A percentile compares a stretch with the other conserved stretches of the same genome.
Evolutionary conservation across 805 yeast genomes (phyloP).

Genomic region (Saccharomyces kudriavzevii): DNA sequence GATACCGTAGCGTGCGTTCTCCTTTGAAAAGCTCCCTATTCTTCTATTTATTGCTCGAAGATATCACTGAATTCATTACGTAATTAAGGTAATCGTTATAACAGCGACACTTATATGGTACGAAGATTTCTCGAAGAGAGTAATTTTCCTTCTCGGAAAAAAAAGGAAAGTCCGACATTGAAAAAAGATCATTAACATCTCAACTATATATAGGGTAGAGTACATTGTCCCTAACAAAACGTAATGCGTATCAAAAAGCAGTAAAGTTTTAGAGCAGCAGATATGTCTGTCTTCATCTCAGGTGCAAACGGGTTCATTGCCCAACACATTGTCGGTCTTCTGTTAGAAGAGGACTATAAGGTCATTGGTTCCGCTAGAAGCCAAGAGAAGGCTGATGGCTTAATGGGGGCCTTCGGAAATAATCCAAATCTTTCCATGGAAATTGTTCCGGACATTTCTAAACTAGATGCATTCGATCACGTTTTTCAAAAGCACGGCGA

Average conservation of each 20-base stretch:
- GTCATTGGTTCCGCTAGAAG: constrained; percentile 49
- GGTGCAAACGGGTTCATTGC: constrained; percentile 53
- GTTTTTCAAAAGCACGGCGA: constrained; percentile 36
- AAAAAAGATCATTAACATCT: too few relatives aligned
- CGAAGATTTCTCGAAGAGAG: too few relatives aligned
- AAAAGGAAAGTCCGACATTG: too few relatives aligned
- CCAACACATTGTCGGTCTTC: constrained; percentile 37
- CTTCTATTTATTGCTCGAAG: too few relatives aligned
- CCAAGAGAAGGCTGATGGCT: constrained; percentile 35
- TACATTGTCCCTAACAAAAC: too few relatives aligned
- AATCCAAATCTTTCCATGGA: constrained; percentile 25
- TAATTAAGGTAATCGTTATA: too few relatives aligned
- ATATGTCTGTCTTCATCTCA: constrained; percentile 36
- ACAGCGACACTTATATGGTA: too few relatives aligned
- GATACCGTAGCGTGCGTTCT: too few relatives aligned
- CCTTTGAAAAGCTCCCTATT: too few relatives aligned
- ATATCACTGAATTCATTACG: too few relatives aligned
- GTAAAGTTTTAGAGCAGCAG: background rate
- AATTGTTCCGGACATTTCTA: constrained; percentile 32
- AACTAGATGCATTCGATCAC: constrained; percentile 39
- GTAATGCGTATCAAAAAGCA: too few relatives aligned
- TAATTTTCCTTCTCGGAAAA: too few relatives aligned
- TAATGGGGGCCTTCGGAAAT: constrained; percentile 27
- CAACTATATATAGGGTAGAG: background rate
- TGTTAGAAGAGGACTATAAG: constrained; percentile 32